Percentiles rank a stretch among this genome's conserved stretches.
Evolutionary conservation across 257 asterid species (phyloP).

Genomic region (Solanum bulbocastanum): DNA sequence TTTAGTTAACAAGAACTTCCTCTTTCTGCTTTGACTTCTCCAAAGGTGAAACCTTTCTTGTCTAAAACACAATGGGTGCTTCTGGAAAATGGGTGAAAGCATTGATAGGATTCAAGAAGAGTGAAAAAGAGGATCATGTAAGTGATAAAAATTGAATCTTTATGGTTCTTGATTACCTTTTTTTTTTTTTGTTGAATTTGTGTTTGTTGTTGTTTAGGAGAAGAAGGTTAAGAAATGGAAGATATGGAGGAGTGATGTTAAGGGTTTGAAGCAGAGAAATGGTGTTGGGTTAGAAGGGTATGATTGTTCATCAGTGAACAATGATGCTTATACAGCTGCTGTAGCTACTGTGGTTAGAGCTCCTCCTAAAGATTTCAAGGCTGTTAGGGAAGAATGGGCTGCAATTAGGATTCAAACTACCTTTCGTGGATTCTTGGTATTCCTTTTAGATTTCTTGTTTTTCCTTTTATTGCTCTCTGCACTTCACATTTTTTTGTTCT

Average conservation of each 20-base stretch:
- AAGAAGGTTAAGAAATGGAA: slow-evolving; percentile 85
- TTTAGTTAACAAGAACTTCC: background rate
- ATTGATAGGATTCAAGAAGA: slow-evolving; percentile 63
- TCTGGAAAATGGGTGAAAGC: slow-evolving; percentile 90
- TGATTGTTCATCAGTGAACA: slow-evolving; percentile 45
- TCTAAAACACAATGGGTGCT: slow-evolving; percentile 49
- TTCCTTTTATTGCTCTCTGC: background rate
- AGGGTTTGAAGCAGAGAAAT: slow-evolving; percentile 33
- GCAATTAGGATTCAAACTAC: slow-evolving; percentile 90
- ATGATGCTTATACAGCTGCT: slow-evolving; percentile 67
- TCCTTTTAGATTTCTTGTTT: background rate
- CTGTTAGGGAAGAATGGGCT: slow-evolving; percentile 84
- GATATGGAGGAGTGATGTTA: slow-evolving; percentile 66
- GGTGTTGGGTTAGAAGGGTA: slow-evolving; percentile 35
- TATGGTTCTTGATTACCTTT: background rate
- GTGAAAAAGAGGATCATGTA: slow-evolving; percentile 68
- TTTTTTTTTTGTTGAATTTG: background rate
- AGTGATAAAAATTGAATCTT: slow-evolving; percentile 23
- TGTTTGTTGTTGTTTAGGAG: slow-evolving; percentile 24
- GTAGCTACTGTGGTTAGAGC: slow-evolving; percentile 87
- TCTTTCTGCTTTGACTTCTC: background rate
- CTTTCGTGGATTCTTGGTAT: slow-evolving; percentile 84
- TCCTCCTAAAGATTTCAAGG: slow-evolving; percentile 76
- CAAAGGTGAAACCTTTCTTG: background rate
- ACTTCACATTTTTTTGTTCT: background rate